Evolutionary conservation across 345 rosid species (phyloP), one percentile per base, ranked within the genome.

Genomic region (Gossypioides kirkii): DNA sequence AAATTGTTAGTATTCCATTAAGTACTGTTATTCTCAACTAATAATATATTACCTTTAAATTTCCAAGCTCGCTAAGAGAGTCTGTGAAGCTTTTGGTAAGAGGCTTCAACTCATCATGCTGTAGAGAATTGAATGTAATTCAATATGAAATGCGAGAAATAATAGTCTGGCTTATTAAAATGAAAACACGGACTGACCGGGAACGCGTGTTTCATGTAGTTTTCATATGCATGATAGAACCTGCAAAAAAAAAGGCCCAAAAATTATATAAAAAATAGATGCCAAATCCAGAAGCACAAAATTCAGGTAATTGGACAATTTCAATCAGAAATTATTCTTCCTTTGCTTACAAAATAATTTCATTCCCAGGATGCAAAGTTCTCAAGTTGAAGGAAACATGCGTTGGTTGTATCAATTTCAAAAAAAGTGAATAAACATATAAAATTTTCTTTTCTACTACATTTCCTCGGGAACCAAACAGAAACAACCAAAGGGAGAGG

Each of bases 61-160:
- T 94, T 72, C 98, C 98, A 74, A 94, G 98, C 85, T 94, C 96
- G 38, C 93, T 86, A 52, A 94, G 97, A 5, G 98, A 94, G 88
- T 94, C 89, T 0, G 98, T 94, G 86, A 84, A 90, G 80, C 86
- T 84, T 80, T 87, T 89, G 42, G 87, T 87, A 72, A 94, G 88
- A 74, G 98, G 97, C 84, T 88, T 92, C 36, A 92, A 84, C 87
- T 92, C 98, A 86, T 94, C 97, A 81, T 90, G 98, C 98, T 94
- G 88, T 62, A 69, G 11, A 77, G 52, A 73, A 81, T 22, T 54
- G 6, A 79, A 67, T 14, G 41, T 52, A 67, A 68, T 36, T 68
- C 62, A 78, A 18, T 13, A 68, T 45, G 74, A 26, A 16, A 43
- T 14, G 25, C 54, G 32, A 61, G 10, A 9, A 32, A 25, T 77